Percentiles rank a stretch among this genome's conserved stretches.
Conservation (phyloP, 1,139 yeast genomes). For the Candida sanyaensis region DNA sequence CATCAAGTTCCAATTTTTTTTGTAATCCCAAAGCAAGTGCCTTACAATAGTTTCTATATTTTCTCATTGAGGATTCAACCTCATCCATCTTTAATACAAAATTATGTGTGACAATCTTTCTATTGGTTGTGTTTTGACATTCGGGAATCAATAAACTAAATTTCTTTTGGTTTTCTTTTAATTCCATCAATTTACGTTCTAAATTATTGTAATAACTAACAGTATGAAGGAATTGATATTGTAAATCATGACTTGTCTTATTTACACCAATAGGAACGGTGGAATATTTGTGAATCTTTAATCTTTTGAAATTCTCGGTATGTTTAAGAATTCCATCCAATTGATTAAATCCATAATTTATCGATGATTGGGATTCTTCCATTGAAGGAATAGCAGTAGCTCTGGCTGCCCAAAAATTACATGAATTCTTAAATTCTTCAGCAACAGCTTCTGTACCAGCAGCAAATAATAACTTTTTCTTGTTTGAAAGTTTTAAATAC, state of each 20-base stretch:
- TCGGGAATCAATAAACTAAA: background rate
- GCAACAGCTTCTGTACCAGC: constrained; percentile 75
- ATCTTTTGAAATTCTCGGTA: constrained; percentile 36
- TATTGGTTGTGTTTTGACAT: background rate
- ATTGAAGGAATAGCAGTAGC: constrained; percentile 75
- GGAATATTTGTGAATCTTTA: constrained; percentile 43
- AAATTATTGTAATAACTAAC: background rate
- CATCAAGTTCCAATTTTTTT: constrained; percentile 46
- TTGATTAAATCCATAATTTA: constrained; percentile 81
- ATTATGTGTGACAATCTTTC: background rate
- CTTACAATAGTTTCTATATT: constrained; percentile 46
- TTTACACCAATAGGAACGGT: constrained; percentile 22
- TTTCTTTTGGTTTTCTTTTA: background rate
- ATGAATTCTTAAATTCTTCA: constrained; percentile 67
- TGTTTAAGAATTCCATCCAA: constrained; percentile 38
- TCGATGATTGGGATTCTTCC: constrained; percentile 63
- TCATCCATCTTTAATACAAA: constrained; percentile 9
- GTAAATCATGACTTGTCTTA: background rate
- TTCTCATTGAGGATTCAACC: constrained; percentile 39
- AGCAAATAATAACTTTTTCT: constrained; percentile 47
- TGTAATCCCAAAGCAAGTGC: constrained; percentile 51
- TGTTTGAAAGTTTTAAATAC: constrained; percentile 43
- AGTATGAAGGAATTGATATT: background rate
- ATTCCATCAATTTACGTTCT: background rate
- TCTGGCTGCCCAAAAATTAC: constrained; percentile 91